Percentiles rank a stretch among this genome's conserved stretches.
Conservation (phyloP, 1,284 basidiomycete genomes). For the Schizophyllum amplum region DNA sequence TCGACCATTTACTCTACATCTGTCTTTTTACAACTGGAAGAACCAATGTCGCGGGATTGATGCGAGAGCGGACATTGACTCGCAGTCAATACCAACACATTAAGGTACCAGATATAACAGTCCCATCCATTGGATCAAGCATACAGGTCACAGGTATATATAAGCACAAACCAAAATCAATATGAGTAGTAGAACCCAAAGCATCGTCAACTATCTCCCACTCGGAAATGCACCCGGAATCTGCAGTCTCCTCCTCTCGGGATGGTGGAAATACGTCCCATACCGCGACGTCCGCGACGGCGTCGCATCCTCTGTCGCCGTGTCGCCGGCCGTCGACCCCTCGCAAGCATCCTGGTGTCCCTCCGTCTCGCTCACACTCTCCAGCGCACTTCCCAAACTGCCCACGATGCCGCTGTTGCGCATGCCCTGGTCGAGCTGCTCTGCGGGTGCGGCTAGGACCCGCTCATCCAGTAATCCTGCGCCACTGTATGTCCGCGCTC, state of each 20-base stretch:
- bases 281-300: constrained; percentile 36
- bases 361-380: background rate
- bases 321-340: background rate
- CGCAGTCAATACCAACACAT: no score
- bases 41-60: no score
- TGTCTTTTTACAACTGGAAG: no score
- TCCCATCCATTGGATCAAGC: no score
- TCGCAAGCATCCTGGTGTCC: background rate
- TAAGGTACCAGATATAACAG: no score
- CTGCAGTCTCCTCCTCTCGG: constrained; percentile 50
- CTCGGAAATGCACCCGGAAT: constrained; percentile 46
- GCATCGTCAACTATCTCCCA: no score
- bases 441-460: background rate
- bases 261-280: constrained; percentile 70
- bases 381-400: constrained; percentile 2
- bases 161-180: no score
- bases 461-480: background rate
- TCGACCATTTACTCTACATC: no score
- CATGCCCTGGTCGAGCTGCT: constrained; percentile 4
- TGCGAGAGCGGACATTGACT: no score
- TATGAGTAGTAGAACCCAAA: no score
- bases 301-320: constrained; percentile 17
- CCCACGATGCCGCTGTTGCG: constrained; percentile 11
- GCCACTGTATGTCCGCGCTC: background rate
- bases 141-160: no score